Base-by-base conservation (phyloP, 805 yeast genomes). In the Candida lessepsii region DNA sequence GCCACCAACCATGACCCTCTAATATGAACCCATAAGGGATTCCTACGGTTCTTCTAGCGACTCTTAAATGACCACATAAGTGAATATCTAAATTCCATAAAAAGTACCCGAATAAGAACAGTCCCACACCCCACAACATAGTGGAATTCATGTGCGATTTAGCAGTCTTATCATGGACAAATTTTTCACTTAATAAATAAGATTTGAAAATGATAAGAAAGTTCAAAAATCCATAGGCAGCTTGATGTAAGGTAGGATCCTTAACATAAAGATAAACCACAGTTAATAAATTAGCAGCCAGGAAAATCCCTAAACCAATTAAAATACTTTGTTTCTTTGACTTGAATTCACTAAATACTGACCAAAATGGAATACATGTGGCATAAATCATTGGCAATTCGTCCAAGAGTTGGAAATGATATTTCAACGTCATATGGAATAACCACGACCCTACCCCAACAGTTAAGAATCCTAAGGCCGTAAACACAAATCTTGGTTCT, bases 1-100 rank as follows among this genome's bases (percentile, higher is more conserved):
- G 98, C 98, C 98, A 91, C 97, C 97, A 91, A 17, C 95, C 96
- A 55, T 91, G 98, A 20, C 95, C 84, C 61, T 91, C 98, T 25
- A 91, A 68, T 3, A 91, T 49, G 45, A 88, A 75, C 1, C 98
- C 98, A 39, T 83, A 75, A 2, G 97, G 97, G 65, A 84, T 74
- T 3, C 97, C 95, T 58, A 70, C 61, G 3, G 64, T 50, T 44
- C 93, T 75, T 59, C 96, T 75, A 11, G 77, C 54, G 5, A 61
- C 44, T 28, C 80, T 73, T 61, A 86, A 81, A 17, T 60, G 58
- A 11, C 66, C 50, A 59, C 98, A 91, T 41, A 83, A 75, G 48
- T 86, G 85, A 42, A 86, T 87, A 59, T 91, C 98, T 51, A 87
- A 59, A 57, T 88, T 88, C 98, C 98, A 91, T 42, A 88, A 67